Base-by-base conservation (phyloP, 306 rosid species). In the Inga oerstediana region DNA sequence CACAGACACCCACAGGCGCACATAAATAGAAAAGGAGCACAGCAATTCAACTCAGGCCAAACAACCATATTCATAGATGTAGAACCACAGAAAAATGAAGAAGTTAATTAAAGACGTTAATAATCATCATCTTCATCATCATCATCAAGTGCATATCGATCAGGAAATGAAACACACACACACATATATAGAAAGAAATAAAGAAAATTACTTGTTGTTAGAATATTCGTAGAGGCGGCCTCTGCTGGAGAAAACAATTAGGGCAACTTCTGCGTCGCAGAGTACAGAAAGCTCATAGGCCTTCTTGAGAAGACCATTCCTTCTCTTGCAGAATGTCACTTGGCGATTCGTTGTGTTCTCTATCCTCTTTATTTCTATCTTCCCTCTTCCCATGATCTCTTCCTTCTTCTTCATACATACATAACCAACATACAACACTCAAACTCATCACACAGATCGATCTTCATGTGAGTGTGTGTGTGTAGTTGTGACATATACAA, bases 191-290 rank as follows among this genome's bases (percentile, higher is more conserved):
- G 45, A 67, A 1, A n/a, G 75, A 22, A 7, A 41, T 10, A 43
- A 10, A 72, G 1, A 6, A 0, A 16, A 49, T 10, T 72, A 72
- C 76, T 72, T 72, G 76, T 72, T 72, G 76, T 72, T 72, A 5
- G 76, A 72, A 22, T 72, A 72, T 32, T 72, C 76, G 5, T 72
- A 72, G 58, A 72, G 76, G 19, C 76, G 76, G 8, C 76, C 76
- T n/a, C 76, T 56, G 19, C 56, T 72, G 3, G 76, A 72, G 76
- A 72, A 72, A 35, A 72, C 56, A 20, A 72, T 72, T 17, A 72
- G 76, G 35, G 56, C 9, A 72, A 72, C 76, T 24, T 72, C 76
- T 4, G 76, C 76, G 24, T 72, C 76, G 45, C 76, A 72, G 4
- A 72, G 76, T 1, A 72, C 76, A 2, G 76, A 72, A 5, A 72